These are phyloP conservation scores for Monosporozyma servazzii DNA, from an alignment of 805 yeast genomes.

Conservation along the genomic window DNA sequence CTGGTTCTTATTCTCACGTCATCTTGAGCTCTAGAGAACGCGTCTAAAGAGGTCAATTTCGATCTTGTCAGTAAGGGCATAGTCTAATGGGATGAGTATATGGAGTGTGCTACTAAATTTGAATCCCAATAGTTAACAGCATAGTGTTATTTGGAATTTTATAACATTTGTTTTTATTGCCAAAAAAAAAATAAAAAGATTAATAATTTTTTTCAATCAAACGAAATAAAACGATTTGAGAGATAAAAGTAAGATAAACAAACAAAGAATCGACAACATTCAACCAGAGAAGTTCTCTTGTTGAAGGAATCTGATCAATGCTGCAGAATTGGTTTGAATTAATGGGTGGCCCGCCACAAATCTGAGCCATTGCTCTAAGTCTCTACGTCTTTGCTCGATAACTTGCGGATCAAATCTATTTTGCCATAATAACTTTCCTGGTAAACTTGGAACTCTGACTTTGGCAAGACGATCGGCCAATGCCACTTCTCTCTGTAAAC, in stretches of 20 bases:
- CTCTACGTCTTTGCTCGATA: constrained; percentile 75
- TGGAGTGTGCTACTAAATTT: not conserved
- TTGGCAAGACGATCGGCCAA: constrained; percentile 30
- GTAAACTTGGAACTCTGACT: constrained; percentile 78
- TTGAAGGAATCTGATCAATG: constrained; percentile 75
- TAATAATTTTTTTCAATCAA: not conserved
- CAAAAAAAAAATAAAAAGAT: not conserved
- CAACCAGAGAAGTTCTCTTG: constrained; percentile 44
- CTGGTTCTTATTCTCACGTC: constrained; percentile 84
- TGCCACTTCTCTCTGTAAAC: constrained; percentile 65
- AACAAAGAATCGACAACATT: not conserved
- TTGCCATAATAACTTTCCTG: constrained; percentile 70
- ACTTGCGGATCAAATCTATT: constrained; percentile 74
- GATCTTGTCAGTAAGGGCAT: constrained; percentile 16
- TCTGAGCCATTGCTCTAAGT: constrained; percentile 69
- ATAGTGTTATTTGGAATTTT: not conserved
- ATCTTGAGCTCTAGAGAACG: constrained; percentile 86
- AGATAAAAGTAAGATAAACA: not conserved
- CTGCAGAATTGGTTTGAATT: constrained; percentile 76
- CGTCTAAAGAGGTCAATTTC: constrained; percentile 57
- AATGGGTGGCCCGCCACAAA: constrained; percentile 89
- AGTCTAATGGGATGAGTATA: not conserved
- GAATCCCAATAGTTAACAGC: not conserved
- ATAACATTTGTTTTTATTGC: not conserved
- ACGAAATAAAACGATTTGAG: not conserved